Evolutionary conservation across 1,284 basidiomycete species (phyloP), one percentile per base, ranked within the genome.

Genomic region (Hemileia vastatrix): DNA sequence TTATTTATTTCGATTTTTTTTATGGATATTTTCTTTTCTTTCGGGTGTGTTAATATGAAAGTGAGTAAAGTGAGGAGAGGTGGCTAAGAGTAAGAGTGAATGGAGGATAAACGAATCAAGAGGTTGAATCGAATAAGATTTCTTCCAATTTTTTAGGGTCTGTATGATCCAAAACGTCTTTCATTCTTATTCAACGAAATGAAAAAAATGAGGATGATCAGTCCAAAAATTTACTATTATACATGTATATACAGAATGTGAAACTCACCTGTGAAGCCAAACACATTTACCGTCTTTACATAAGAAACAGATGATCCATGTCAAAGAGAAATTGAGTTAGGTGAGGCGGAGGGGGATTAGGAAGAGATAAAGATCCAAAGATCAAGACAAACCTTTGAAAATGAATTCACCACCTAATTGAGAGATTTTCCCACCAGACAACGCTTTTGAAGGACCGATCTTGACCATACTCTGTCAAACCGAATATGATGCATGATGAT

Each of bases 341-440:
- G 40, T 43, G 40, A n/a, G 47, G 9, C 11, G 6, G 21, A 48
- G 47, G 47, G 18, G 19, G 6, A 18, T 31, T 15, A 54, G 31
- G 27, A 32, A 6, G 36, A 54, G 4, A 55, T 21, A 24, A 5
- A 32, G n/a, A 19, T 13, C 8, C 6, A 47, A 33, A 3, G 31
- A 48, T 18, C 4, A 53, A n/a, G 33, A 60, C 49, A 45, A 3
- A 53, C 57, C 50, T 27, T 52, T 21, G 23, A 60, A 60, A 23
- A 60, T 47, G 33, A 60, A 60, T 27, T 60, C 57, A 15, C 57
- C 57, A 53, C 57, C 57, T 27, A 52, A 40, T 21, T 60, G 57
- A 27, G 49, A 18, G 4, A 60, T 60, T 15, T 60, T 60, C 11
- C 57, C 57, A 47, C 50, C 44, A 9, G 36, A 50, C 27, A 60